Evolutionary conservation across 257 asterid genomes (phyloP).

Genomic region (Ilex aquifolium): DNA sequence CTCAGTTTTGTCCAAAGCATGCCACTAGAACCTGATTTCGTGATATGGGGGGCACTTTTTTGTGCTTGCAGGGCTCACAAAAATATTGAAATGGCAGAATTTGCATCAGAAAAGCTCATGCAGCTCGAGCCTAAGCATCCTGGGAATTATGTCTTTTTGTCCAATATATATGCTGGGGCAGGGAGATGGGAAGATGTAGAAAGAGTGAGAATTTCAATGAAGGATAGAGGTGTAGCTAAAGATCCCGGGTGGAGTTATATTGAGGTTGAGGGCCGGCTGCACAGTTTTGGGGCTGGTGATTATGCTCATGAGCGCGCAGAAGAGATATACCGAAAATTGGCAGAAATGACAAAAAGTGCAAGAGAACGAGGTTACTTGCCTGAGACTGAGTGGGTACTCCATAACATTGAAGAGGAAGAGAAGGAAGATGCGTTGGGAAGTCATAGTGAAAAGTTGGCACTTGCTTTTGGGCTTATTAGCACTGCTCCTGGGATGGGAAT

Average conservation of each 20-base stretch:
- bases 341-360: slow-evolving; percentile 19
- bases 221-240: slow-evolving; percentile 24
- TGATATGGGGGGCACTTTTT: slow-evolving; percentile 41
- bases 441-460: slow-evolving; percentile 39
- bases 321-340: slow-evolving; percentile 30
- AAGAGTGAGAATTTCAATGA: slow-evolving; percentile 35
- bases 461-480: slow-evolving; percentile 36
- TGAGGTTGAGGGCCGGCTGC: slow-evolving; percentile 31
- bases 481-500: slow-evolving; percentile 18
- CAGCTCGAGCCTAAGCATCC: slow-evolving; percentile 37
- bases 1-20: slow-evolving; percentile 26
- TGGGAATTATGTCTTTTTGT: slow-evolving; percentile 33
- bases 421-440: slow-evolving; percentile 35
- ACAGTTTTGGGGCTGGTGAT: slow-evolving; percentile 36
- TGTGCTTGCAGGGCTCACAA: slow-evolving; percentile 40
- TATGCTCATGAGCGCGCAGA: slow-evolving; percentile 18
- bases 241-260: slow-evolving; percentile 45
- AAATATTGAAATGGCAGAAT: slow-evolving; percentile 33
- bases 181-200: slow-evolving; percentile 43
- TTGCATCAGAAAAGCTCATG: slow-evolving; percentile 26
- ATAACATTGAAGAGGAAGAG: slow-evolving; percentile 42
- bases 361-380: slow-evolving; percentile 32
- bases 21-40: slow-evolving; percentile 32
- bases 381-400: slow-evolving; percentile 39
- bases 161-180: slow-evolving; percentile 28